Percentiles rank a stretch among this genome's conserved stretches.
Evolutionary conservation across 495 filamentous ascomycete genomes (phyloP).

Genomic region (Tuber melanosporum): DNA sequence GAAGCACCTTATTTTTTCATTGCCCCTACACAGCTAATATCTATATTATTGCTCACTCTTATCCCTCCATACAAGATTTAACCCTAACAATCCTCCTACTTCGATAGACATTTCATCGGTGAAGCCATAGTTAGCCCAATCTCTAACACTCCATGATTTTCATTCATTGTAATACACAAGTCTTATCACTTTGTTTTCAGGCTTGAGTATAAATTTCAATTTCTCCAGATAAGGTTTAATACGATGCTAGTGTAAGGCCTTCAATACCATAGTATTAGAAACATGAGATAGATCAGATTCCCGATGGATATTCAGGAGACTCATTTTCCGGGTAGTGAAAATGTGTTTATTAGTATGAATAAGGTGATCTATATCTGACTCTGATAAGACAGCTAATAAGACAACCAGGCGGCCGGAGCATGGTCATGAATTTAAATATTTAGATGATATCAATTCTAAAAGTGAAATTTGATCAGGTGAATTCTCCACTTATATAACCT

Average conservation of each 20-base stretch:
- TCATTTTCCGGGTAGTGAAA: too few species aligned
- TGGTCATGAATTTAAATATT: too few species aligned
- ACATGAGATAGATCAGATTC: too few species aligned
- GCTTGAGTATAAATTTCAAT: constrained; percentile 3
- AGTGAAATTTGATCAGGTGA: too few species aligned
- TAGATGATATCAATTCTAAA: too few species aligned
- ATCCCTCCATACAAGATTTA: not conserved
- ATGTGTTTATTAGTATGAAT: too few species aligned
- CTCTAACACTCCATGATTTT: not conserved
- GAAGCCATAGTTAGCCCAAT: not conserved
- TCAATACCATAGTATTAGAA: too few species aligned
- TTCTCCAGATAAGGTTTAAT: constrained; percentile 11
- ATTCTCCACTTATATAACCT: too few species aligned
- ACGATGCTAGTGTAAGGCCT: not conserved
- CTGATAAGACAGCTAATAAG: too few species aligned
- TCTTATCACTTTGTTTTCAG: not conserved
- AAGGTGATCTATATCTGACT: too few species aligned
- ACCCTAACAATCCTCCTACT: not conserved
- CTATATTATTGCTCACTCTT: not conserved
- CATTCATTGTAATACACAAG: not conserved
- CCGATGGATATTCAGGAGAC: too few species aligned
- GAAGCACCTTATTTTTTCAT: not conserved
- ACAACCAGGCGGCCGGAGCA: too few species aligned
- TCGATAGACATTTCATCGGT: not conserved
- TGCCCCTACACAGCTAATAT: not conserved